A percentile compares a stretch with the other conserved stretches of the same genome.
Conservation (phyloP, 495 filamentous ascomycete genomes). For the Podospora pseudopauciseta region DNA sequence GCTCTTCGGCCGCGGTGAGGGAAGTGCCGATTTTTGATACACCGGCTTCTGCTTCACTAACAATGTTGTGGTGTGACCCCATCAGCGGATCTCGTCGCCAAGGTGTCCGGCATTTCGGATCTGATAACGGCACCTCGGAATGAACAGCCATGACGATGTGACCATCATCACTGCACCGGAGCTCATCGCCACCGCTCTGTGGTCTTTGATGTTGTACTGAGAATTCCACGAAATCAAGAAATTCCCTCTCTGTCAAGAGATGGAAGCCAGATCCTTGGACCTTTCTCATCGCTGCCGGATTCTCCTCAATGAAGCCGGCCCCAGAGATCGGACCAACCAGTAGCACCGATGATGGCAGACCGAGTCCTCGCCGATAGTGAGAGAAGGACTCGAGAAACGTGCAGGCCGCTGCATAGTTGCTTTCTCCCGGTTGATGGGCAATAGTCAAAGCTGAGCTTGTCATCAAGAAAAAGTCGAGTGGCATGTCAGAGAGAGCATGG, state of each 20-base stretch:
- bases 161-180: not conserved
- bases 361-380: not conserved
- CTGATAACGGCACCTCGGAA: not conserved
- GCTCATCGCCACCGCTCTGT: not conserved
- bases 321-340: slow-evolving; percentile 46
- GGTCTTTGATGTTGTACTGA: not conserved
- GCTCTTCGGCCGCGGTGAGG: not conserved
- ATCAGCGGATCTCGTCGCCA: not conserved
- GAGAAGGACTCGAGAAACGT: slow-evolving; percentile 36
- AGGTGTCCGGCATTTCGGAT: not conserved
- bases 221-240: not conserved
- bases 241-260: not conserved
- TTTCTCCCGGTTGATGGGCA: slow-evolving; percentile 48
- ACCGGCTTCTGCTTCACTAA: not conserved
- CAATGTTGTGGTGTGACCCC: not conserved
- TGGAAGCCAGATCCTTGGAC: not conserved
- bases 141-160: not conserved
- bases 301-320: slow-evolving; percentile 36
- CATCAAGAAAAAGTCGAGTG: slow-evolving; percentile 59
- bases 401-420: slow-evolving; percentile 58
- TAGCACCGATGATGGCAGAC: not conserved
- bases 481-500: slow-evolving; percentile 11
- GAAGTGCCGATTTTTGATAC: not conserved
- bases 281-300: not conserved
- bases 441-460: slow-evolving; percentile 54